Conservation (phyloP, 1,284 basidiomycete species). For the Cerioporus squamosus region DNA sequence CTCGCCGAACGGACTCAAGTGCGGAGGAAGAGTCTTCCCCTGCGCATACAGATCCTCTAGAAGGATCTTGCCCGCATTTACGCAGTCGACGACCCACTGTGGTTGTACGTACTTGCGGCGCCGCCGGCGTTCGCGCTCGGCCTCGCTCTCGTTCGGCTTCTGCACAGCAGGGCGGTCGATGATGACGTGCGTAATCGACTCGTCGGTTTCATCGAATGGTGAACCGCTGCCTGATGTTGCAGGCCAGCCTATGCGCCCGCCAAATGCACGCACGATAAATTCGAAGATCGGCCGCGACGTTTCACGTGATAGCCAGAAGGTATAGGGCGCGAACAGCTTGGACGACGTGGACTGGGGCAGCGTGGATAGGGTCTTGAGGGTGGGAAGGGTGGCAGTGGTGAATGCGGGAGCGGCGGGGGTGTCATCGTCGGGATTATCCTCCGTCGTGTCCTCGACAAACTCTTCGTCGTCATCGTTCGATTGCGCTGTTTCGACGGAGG, state of each 20-base stretch:
- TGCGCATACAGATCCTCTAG: constrained; percentile 88
- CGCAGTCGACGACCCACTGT: constrained; percentile 97
- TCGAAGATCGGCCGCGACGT: constrained; percentile 93
- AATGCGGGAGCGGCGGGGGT: constrained; percentile 75
- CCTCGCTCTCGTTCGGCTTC: constrained; percentile 54
- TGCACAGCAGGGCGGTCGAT: constrained; percentile 84
- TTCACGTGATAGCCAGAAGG: constrained; percentile 96
- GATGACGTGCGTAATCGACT: constrained; percentile 94
- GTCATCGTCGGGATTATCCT: constrained; percentile 53
- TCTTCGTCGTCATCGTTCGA: constrained; percentile 66
- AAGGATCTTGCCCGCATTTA: constrained; percentile 87
- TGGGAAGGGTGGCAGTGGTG: constrained; percentile 74
- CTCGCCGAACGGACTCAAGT: constrained; percentile 95
- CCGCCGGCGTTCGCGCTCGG: constrained; percentile 64
- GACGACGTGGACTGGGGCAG: constrained; percentile 57
- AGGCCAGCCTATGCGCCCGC: constrained; percentile 91
- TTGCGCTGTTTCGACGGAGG: constrained; percentile 36
- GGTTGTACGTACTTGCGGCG: constrained; percentile 93
- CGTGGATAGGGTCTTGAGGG: constrained; percentile 75
- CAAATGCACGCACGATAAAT: constrained; percentile 92
- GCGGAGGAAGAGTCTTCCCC: constrained; percentile 90
- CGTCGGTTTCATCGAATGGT: constrained; percentile 73
- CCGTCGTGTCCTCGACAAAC: constrained; percentile 70
- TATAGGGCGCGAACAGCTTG: constrained; percentile 84
- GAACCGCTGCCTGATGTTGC: constrained; percentile 85